Evolutionary conservation across 2,329 filamentous ascomycete species (phyloP).

Genomic region (Phyllosticta citriasiana): DNA sequence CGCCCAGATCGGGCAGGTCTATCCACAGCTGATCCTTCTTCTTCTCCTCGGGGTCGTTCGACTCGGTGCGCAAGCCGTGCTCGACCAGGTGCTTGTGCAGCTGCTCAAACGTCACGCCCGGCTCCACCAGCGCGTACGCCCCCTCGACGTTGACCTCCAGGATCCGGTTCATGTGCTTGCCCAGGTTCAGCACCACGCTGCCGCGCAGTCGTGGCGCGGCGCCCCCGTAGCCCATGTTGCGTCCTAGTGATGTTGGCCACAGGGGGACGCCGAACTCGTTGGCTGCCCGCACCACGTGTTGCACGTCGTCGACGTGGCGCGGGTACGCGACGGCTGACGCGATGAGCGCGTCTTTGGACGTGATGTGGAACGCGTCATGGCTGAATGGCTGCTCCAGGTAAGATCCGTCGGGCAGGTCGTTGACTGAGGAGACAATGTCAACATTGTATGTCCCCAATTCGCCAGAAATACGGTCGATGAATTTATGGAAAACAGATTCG

Average conservation of each 20-base stretch:
- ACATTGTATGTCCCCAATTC: not conserved
- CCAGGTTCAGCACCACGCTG: constrained; percentile 37
- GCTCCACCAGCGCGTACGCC: constrained; percentile 35
- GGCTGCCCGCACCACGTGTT: constrained; percentile 22
- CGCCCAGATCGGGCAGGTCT: constrained; percentile 28
- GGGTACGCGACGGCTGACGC: constrained; percentile 37
- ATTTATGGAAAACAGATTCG: not conserved
- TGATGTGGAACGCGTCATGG: constrained; percentile 35
- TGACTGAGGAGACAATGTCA: constrained; percentile 7
- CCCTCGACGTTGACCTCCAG: constrained; percentile 31
- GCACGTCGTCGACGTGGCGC: constrained; percentile 29
- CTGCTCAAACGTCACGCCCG: constrained; percentile 39
- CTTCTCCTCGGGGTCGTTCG: not conserved
- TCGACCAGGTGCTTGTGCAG: constrained; percentile 34
- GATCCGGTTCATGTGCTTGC: constrained; percentile 32
- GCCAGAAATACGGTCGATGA: not conserved
- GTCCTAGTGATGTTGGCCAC: constrained; percentile 27
- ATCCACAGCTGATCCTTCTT: constrained; percentile 30
- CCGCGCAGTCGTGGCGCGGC: constrained; percentile 38
- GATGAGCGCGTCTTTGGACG: constrained; percentile 34
- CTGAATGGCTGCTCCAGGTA: constrained; percentile 13
- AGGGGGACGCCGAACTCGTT: constrained; percentile 26
- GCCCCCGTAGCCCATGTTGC: constrained; percentile 43
- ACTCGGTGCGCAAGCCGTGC: constrained; percentile 11
- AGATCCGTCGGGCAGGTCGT: constrained; percentile 14